A percentile compares a stretch with the other conserved stretches of the same genome.
phyloP scores from a whole-genome alignment of 73 alveolate genomes.

The Effrenium voratum region DNA sequence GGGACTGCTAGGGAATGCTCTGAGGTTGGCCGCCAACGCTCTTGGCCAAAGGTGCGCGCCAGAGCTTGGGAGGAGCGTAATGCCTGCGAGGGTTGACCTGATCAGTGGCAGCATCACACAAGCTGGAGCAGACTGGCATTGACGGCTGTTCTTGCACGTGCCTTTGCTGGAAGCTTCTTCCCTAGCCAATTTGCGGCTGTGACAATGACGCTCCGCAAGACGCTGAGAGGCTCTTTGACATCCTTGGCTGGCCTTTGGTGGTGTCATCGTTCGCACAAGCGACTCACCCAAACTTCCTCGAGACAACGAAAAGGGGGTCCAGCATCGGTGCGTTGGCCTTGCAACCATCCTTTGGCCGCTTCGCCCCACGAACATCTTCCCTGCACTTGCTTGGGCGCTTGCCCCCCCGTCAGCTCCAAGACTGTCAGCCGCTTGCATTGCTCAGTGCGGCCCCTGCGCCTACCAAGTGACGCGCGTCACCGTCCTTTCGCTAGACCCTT shows the following conservation, averaged over 20 bases:
- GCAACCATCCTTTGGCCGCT: slow-evolving; percentile 8
- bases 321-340: not conserved
- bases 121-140: not conserved
- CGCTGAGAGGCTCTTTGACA: not conserved
- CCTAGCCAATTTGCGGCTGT: not conserved
- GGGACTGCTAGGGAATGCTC: too few relatives aligned
- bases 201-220: not conserved
- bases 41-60: too few relatives aligned
- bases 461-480: not conserved
- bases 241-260: not conserved
- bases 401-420: not conserved
- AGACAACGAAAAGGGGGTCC: slow-evolving; percentile 13
- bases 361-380: not conserved
- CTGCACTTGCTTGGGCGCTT: not conserved
- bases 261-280: not conserved
- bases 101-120: too few relatives aligned
- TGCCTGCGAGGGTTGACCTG: too few relatives aligned
- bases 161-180: not conserved
- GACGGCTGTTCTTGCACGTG: not conserved
- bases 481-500: not conserved
- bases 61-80: too few relatives aligned
- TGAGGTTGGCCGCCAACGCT: too few relatives aligned
- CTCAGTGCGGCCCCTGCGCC: not conserved
- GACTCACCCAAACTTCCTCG: slow-evolving; percentile 35
- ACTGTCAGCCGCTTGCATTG: not conserved